Evolutionary conservation across 2,329 filamentous ascomycete species (phyloP), one percentile per base, ranked within the genome.

Genomic region (Didymella lethalis): DNA sequence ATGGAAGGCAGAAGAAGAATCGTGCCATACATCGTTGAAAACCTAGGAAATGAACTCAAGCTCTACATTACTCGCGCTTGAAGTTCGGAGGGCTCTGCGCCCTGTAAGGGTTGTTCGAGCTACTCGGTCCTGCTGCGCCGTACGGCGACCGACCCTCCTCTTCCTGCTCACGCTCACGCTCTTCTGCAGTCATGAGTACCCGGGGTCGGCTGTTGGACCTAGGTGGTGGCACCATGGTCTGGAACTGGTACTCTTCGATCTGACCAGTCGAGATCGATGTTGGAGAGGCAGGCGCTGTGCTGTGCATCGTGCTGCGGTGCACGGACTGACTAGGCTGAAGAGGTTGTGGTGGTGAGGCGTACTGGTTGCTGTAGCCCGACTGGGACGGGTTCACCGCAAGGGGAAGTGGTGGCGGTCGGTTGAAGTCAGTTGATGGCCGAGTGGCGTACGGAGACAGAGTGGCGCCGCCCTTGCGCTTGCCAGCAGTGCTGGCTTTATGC

Each of bases 401-500:
- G 38, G 73, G 72, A 8, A 74, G 63, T 11, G 72, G 66, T n/a
- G 74, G 72, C 55, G 73, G 71, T 34, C 59, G 53, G 47, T 55
- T 64, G 47, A 67, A 68, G 26, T 69, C 65, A 23, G 56, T 63
- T 7, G 64, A 71, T 6, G 54, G 44, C 28, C 64, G 63, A 12
- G 59, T 45, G 8, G 61, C 55, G 18, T 65, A 67, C 10, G 71
- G 71, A 7, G 71, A 70, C 18, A 72, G 63, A 5, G 67, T 69
- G 14, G 66, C 44, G 2, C 67, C 69, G 23, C 71, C 70, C 51
- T 73, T 77, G 54, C 81, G 75, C 68, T 80, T 81, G 28, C 81
- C 82, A 10, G 69, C 69, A 5, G 78, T 81, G 71, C 74, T 80
- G 43, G 75, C 79, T 48, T 81, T 79, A 54, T 76, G 75, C 1